phyloP scores from a whole-genome alignment of 2,329 filamentous ascomycete species.

The Penicillium hesseltinei region DNA sequence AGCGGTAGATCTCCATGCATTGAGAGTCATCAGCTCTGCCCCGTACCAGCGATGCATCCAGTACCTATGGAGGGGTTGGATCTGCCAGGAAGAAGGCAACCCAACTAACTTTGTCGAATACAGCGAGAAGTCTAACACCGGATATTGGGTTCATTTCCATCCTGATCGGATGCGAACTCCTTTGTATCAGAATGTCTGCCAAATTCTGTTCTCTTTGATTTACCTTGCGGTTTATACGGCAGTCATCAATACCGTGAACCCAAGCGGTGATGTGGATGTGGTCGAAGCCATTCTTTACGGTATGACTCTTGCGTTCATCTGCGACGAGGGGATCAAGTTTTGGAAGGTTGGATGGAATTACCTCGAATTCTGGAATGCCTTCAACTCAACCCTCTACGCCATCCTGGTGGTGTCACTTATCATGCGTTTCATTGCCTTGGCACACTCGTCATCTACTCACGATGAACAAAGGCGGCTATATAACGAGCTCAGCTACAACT shows the following conservation, averaged over 20 bases:
- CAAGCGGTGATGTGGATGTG: constrained; percentile 74
- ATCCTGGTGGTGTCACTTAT: constrained; percentile 76
- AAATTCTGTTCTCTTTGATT: constrained; percentile 78
- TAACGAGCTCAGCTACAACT: constrained; percentile 87
- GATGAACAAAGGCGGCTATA: constrained; percentile 57
- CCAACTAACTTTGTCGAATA: constrained; percentile 88
- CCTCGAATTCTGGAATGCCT: constrained; percentile 94
- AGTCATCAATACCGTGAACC: constrained; percentile 93
- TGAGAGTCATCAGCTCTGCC: constrained; percentile 83
- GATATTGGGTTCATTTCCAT: constrained; percentile 79
- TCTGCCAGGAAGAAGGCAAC: constrained; percentile 92
- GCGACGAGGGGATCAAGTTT: constrained; percentile 82
- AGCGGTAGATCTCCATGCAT: constrained; percentile 86
- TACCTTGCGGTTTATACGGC: constrained; percentile 83
- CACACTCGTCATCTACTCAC: constrained; percentile 54
- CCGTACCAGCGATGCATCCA: constrained; percentile 95
- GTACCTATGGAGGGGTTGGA: constrained; percentile 92
- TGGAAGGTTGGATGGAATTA: constrained; percentile 94
- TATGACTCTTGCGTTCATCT: constrained; percentile 88
- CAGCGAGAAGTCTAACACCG: constrained; percentile 72
- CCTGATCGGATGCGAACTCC: constrained; percentile 93
- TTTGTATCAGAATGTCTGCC: constrained; percentile 85
- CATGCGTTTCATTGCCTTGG: constrained; percentile 74
- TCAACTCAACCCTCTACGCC: constrained; percentile 80
- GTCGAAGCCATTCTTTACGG: constrained; percentile 83